phyloP scores from a whole-genome alignment of 1,139 yeast genomes.

The Kluyveromyces sp. region DNA sequence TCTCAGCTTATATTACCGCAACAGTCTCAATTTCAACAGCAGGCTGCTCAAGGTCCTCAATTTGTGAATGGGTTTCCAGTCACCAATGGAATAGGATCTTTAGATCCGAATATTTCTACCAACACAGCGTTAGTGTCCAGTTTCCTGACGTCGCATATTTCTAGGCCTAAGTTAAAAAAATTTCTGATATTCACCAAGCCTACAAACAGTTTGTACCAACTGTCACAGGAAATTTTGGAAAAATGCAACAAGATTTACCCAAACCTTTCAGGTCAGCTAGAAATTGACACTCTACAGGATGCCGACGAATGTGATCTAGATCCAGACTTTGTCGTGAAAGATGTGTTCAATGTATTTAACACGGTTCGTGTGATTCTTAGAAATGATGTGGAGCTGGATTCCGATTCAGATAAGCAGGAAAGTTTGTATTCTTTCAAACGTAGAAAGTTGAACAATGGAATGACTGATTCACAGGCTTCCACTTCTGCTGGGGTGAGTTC shows the following conservation, averaged over 20 bases:
- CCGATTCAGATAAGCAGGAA: slow-evolving; percentile 14
- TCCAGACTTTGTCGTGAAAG: slow-evolving; percentile 60
- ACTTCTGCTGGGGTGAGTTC: slow-evolving; percentile 1
- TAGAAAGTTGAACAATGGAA: slow-evolving; percentile 20
- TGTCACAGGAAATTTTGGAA: slow-evolving; percentile 44
- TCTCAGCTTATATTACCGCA: slow-evolving; percentile 8
- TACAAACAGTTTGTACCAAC: slow-evolving; percentile 38
- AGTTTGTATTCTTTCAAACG: slow-evolving; percentile 17
- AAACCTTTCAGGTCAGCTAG: slow-evolving; percentile 41
- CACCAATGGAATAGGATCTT: not conserved
- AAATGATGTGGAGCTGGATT: slow-evolving; percentile 32
- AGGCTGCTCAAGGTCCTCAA: not conserved
- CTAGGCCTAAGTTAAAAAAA: slow-evolving; percentile 34
- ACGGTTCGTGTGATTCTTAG: slow-evolving; percentile 49
- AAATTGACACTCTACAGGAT: slow-evolving; percentile 57
- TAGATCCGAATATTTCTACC: slow-evolving; percentile 9
- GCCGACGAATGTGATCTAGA: slow-evolving; percentile 63
- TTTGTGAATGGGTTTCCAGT: not conserved
- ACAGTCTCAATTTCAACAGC: slow-evolving; percentile 8
- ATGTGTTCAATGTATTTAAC: slow-evolving; percentile 51
- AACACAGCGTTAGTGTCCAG: slow-evolving; percentile 12
- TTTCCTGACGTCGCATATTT: slow-evolving; percentile 12
- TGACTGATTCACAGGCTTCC: not conserved
- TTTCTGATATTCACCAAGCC: slow-evolving; percentile 57
- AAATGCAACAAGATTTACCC: slow-evolving; percentile 61